Conservation (phyloP, 1,284 basidiomycete genomes). For the Papiliotrema terrestris region DNA sequence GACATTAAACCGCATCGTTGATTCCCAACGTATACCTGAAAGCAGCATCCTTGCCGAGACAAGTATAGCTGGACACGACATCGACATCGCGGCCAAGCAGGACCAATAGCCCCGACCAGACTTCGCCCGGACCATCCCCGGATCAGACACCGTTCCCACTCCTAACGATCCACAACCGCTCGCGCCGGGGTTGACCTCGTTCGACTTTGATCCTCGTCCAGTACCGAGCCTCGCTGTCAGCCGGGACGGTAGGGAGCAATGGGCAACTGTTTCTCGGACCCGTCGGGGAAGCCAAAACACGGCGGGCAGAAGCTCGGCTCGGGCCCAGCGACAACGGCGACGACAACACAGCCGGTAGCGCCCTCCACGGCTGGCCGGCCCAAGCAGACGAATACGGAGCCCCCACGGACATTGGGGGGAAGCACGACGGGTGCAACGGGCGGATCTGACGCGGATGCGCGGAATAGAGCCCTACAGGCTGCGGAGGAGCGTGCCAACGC, state of each 20-base stretch:
- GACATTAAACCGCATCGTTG: not conserved
- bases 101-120: no score
- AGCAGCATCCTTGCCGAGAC: no score
- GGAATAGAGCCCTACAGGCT: slow-evolving; percentile 39
- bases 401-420: slow-evolving; percentile 25
- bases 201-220: no score
- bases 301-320: slow-evolving; percentile 43
- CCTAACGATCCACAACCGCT: no score
- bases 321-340: slow-evolving; percentile 8
- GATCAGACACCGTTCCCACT: no score
- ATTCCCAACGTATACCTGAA: not conserved
- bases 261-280: slow-evolving; percentile 50
- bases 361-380: slow-evolving; percentile 1
- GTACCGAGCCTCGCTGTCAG: no score
- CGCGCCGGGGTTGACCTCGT: no score
- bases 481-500: slow-evolving; percentile 45
- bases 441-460: slow-evolving; percentile 24
- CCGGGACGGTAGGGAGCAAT: no score
- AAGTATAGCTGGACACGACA: no score
- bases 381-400: not conserved
- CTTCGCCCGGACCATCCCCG: no score
- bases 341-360: slow-evolving; percentile 2
- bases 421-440: not conserved
- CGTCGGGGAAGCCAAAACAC: slow-evolving; percentile 24
- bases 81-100: no score